Evolutionary conservation across 441 rosid genomes (phyloP), one percentile per base, ranked within the genome.

Genomic region (Eutrema salsugineum): DNA sequence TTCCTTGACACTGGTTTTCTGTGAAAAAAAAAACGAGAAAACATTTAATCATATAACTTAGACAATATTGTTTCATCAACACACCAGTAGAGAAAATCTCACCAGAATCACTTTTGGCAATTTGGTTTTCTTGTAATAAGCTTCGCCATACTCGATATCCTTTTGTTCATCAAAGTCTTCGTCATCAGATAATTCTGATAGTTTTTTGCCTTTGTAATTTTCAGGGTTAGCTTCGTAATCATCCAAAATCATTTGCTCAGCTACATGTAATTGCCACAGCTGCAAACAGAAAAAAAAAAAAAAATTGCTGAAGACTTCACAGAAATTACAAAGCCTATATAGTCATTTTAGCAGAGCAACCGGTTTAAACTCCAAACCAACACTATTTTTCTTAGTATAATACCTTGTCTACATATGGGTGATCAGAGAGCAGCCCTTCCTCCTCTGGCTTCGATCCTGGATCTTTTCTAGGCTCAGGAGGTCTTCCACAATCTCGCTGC

Each of bases 161-260:
- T 85, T 91, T 80, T 83, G 85, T 78, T 95, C 94, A 55, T 87
- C 88, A 58, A 81, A 86, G 58, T 83, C 96, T 43, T 86, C 87
- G 43, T 86, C 95, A 76, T 95, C 98, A 48, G 87, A 85, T 80
- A 95, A 72, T 56, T 95, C 97, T 19, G 97, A 89, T 50, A 93
- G 73, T 58, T 79, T 87, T 82, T 87, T 85, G 58, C 80, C 93
- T 79, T 86, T 60, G 73, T 94, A 94, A 70, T 94, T 94, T 67
- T 86, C 87, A 5, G 99, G 99, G 83, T 94, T 90, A 33, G 75
- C 80, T 77, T 91, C 97, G 71, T 78, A 78, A 78, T 95, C 97
- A 83, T 87, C 96, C 86, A 95, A 65, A 77, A 95, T 88, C 96
- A 91, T 87, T 85, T 93, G 99, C 83, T 95, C 99, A 67, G 99